Evolutionary conservation across 257 asterid genomes (phyloP), one percentile per base, ranked within the genome.

Genomic region (Rhazya stricta): DNA sequence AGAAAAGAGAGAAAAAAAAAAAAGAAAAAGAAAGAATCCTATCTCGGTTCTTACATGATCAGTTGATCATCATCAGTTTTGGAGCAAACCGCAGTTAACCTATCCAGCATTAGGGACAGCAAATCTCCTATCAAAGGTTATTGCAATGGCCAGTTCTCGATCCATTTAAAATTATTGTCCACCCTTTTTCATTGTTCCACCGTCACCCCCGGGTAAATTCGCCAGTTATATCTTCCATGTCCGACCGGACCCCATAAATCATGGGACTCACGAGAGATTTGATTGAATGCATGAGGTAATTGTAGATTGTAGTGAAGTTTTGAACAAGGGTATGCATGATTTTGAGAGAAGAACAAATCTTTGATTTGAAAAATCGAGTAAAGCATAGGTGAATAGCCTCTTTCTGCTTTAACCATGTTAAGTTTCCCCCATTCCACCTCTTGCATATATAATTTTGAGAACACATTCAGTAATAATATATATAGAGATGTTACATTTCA

Each of bases 321-420:
- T 83, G 83, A 83, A 90, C 8, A 91, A 58, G 0, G 97, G 97
- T 25, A 90, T 88, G 89, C 96, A 79, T 0, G 86, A 81, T 53
- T 91, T 97, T 15, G 98, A 93, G 10, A 89, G 83, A 6, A 91
- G 97, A 19, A 91, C 84, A 25, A 93, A 89, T 78, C 93, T 83
- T 66, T 93, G 90, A 78, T 93, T 93, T 68, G 96, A 88, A 72
- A 85, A 46, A 65, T 93, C 98, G n/a, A 93, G 90, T 4, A 93
- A 71, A 5, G 96, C 97, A n/a, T 91, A 89, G 3, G 94, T 96
- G 9, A 93, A 83, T 41, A 93, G 88, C 0, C 98, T 90, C 91
- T 86, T 71, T 91, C 98, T 0, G 96, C 98, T 81, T 92, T 94
- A 2, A 92, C 86, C 98, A 92, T 92, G 79, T 87, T 92, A 86